Base-by-base conservation (phyloP, 2,329 filamentous ascomycete genomes). In the Xylariaceae sp. region DNA sequence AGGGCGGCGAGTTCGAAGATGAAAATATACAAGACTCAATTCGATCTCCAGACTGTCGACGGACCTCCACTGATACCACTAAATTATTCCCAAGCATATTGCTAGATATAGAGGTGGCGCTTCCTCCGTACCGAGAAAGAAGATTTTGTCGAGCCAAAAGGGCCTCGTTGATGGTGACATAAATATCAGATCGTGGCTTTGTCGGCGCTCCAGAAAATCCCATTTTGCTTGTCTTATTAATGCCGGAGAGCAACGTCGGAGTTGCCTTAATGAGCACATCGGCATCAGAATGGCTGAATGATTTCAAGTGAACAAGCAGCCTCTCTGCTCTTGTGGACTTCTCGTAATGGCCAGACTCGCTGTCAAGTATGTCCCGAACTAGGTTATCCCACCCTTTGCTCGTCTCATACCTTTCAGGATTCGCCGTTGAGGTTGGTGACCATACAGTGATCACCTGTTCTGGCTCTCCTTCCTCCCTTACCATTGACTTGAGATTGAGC, bases 201-300 rank as follows among this genome's bases (percentile, higher is more conserved):
- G 88, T 92, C 0, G 94, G 93, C 1, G 92, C 92, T 10, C 92
- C 92, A 3, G 93, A 91, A 70, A 99, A 97, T 2, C 92, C 94
- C 71, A 97, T 92, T 70, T 94, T 94, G 64, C 81, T 88, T 0
- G 92, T 96, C 70, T 88, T 88, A 52, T 81, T 81, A 55, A 97
- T 83, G 45, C 88, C 87, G 44, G 95, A 88, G 11, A 99, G 83
- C 11, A 95, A 75, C 0, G 93, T 97, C 0, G 94, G 94, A 3
- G 91, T 96, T 41, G 88, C 85, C 66, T 89, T 91, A 67, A 97
- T 88, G 33, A 99, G 81, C 0, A 76, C 78, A 60, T 96, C 91
- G 1, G 91, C 85, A 64, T 97, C 91, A 1, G 84, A 78, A 63
- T 88, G 82, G 29, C 85, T 81, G 70, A 97, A 97, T 1, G 89